These are phyloP conservation scores for Petunia axillaris DNA, from an alignment of 257 asterid genomes.

Conservation along the genomic window DNA sequence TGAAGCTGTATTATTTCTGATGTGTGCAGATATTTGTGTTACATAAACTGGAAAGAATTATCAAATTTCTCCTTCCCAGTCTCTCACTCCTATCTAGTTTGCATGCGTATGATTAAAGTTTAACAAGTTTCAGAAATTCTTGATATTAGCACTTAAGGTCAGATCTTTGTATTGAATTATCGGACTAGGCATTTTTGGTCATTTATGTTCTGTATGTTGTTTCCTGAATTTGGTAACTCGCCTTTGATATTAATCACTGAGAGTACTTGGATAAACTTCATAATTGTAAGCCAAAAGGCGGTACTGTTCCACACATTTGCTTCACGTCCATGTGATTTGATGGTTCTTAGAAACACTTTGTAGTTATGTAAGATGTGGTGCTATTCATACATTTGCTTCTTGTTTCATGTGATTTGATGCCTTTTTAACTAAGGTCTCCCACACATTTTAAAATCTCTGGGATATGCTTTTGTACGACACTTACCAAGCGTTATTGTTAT, in stretches of 20 bases:
- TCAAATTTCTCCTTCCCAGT: not conserved
- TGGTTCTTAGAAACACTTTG: not conserved
- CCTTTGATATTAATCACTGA: not conserved
- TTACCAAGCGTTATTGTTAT: slow-evolving; percentile 28
- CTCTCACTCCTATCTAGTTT: not conserved
- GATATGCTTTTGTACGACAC: not conserved
- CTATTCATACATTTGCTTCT: not conserved
- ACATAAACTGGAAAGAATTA: not conserved
- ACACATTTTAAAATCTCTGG: not conserved
- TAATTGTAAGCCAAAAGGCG: not conserved
- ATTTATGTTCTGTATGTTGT: slow-evolving; percentile 5
- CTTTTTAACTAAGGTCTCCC: not conserved
- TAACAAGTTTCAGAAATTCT: not conserved
- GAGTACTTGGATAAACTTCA: not conserved
- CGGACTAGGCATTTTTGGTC: not conserved
- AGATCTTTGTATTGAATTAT: not conserved
- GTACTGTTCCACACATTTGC: not conserved
- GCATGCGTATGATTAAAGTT: not conserved
- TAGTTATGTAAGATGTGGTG: not conserved
- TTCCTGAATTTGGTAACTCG: not conserved
- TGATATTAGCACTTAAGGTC: not conserved
- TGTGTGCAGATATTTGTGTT: not conserved
- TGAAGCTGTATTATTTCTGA: not conserved
- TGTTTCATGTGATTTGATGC: slow-evolving; percentile 1
- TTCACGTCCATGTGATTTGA: slow-evolving; percentile 14